phyloP scores from a whole-genome alignment of 1,284 basidiomycete species.

The Filobasidium uniguttulatum region DNA sequence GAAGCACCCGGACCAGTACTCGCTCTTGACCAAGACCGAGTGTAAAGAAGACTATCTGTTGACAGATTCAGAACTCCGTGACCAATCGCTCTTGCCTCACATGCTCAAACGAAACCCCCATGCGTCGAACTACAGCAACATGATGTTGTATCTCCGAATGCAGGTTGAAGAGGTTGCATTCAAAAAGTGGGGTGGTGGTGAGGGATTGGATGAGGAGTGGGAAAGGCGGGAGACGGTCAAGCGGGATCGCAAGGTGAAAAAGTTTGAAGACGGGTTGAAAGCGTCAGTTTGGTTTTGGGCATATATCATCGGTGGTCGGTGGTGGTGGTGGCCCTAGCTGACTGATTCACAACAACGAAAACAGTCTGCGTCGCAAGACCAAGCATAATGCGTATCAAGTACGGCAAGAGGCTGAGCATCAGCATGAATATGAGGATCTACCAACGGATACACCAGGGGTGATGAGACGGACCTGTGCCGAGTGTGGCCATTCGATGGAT shows the following conservation, averaged over 20 bases:
- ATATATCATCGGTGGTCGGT: neutral
- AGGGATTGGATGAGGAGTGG: slow-evolving; percentile 81
- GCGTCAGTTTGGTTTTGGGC: slow-evolving; percentile 13
- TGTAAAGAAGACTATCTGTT: slow-evolving; percentile 93
- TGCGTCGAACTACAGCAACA: slow-evolving; percentile 91
- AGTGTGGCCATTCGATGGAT: slow-evolving; percentile 18
- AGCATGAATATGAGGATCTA: slow-evolving; percentile 58
- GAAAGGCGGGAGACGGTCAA: slow-evolving; percentile 65
- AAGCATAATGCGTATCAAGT: slow-evolving; percentile 80
- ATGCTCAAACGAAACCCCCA: slow-evolving; percentile 93
- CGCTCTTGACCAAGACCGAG: slow-evolving; percentile 93
- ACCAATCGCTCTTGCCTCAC: slow-evolving; percentile 84
- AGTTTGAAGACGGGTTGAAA: slow-evolving; percentile 34
- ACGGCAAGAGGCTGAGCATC: slow-evolving; percentile 71
- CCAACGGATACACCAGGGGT: slow-evolving; percentile 36
- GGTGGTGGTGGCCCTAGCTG: neutral
- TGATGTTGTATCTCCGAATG: slow-evolving; percentile 94
- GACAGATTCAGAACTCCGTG: slow-evolving; percentile 81
- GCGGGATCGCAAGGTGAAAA: slow-evolving; percentile 47
- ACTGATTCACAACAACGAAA: neutral
- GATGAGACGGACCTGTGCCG: slow-evolving; percentile 16
- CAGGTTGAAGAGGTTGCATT: slow-evolving; percentile 96
- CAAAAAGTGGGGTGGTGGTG: slow-evolving; percentile 92
- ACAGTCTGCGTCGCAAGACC: slow-evolving; percentile 57
- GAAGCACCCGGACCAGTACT: slow-evolving; percentile 78